A percentile compares a stretch with the other conserved stretches of the same genome.
Evolutionary conservation across 1,284 basidiomycete species (phyloP).

Genomic region (Cryptococcus sp.): DNA sequence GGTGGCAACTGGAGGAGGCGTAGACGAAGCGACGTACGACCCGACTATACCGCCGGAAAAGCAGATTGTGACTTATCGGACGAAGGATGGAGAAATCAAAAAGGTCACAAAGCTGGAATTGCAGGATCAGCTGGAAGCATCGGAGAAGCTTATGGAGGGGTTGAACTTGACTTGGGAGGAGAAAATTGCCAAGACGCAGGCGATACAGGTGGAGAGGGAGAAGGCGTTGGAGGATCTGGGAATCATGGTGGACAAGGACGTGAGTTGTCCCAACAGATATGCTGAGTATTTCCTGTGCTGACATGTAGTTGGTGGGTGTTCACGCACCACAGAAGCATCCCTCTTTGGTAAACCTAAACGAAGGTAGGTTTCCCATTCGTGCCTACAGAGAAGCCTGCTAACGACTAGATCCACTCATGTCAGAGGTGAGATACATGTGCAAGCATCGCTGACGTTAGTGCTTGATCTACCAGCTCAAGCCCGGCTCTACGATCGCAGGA

Average conservation of each 20-base stretch:
- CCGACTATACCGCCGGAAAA: constrained; percentile 84
- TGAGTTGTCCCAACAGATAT: constrained; percentile 11
- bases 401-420: constrained; percentile 68
- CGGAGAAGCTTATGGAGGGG: constrained; percentile 94
- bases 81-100: constrained; percentile 88
- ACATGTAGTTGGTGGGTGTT: constrained; percentile 51
- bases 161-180: constrained; percentile 98
- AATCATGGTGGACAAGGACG: constrained; percentile 93
- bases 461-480: constrained; percentile 90
- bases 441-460: constrained; percentile 48
- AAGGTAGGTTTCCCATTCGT: constrained; percentile 55
- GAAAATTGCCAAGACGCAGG: constrained; percentile 83
- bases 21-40: constrained; percentile 73
- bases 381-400: not conserved
- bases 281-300: not conserved
- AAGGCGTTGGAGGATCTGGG: constrained; percentile 95
- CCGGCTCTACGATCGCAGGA: constrained; percentile 77
- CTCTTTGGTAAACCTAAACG: constrained; percentile 91
- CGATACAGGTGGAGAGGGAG: constrained; percentile 93
- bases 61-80: constrained; percentile 91
- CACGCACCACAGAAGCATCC: constrained; percentile 99
- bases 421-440: constrained; percentile 4
- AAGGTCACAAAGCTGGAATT: constrained; percentile 94
- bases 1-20: constrained; percentile 51
- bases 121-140: constrained; percentile 91